Evolutionary conservation across 2,329 filamentous ascomycete genomes (phyloP), one percentile per base, ranked within the genome.

Genomic region (Coccinonectria pachysandricola): DNA sequence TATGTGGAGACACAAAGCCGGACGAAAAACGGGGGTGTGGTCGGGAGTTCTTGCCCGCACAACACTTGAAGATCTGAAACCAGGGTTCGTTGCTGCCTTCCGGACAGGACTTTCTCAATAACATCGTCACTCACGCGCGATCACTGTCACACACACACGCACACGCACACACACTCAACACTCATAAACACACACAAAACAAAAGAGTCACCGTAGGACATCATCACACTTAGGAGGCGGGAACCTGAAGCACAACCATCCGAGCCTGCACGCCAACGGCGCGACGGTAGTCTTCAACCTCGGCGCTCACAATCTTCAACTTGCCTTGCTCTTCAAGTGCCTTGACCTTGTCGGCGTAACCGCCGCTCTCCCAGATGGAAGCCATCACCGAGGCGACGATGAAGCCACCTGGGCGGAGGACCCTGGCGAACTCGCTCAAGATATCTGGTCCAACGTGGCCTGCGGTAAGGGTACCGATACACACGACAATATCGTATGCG

Each of bases 391-490:
- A 71, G 3, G 64, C 63, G 17, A 68, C 60, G 13, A 71, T 44
- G 18, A 66, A 40, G 1, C 68, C 68, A 4, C 52, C 54, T 8
- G 38, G 51, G 46, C 61, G 65, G 15, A 59, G 50, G 4, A 72
- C 43, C 7, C 68, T 51, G 13, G 66, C 51, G 24, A 73, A 61
- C 40, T 72, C 68, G 12, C 52, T 44, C 20, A 73, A 38, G 3
- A 62, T 62, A 21, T 44, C 43, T 0, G 68, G 65, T 1, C 67
- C 68, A 18, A 73, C 60, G 35, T 73, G 68, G 8, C 64, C 65
- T 27, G 62, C 56, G 0, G 69, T 73, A 34, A 73, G 59, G 3
- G 66, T 71, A 14, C 68, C 68, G 13, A 64, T 59, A 48, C 68
- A 73, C 2, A 60, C 57, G 11, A 71, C 54, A 4, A 60, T 57